Evolutionary conservation across 1,284 basidiomycete genomes (phyloP).

Genomic region (Ustilago vetiveriae): DNA sequence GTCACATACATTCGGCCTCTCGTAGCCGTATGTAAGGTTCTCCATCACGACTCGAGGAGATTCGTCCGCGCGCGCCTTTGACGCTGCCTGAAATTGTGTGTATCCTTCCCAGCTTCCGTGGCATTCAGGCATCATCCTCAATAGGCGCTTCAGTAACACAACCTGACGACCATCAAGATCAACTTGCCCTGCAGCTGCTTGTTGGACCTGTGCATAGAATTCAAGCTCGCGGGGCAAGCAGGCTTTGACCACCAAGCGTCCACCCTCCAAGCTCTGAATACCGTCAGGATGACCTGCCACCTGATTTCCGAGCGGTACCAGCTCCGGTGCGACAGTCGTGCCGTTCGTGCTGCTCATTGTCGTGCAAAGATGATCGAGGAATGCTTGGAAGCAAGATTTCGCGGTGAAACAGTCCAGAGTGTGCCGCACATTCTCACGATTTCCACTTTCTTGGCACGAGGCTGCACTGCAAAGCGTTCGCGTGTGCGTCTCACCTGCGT

Average conservation of each 20-base stretch:
- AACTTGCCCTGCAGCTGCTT: slow-evolving; percentile 65
- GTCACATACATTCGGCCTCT: slow-evolving; percentile 85
- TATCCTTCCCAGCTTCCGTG: slow-evolving; percentile 36
- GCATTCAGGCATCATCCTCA: slow-evolving; percentile 40
- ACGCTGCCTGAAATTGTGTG: not conserved
- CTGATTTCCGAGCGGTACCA: slow-evolving; percentile 73
- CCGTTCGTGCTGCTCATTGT: not conserved
- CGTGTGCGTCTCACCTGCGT: slow-evolving; percentile 13
- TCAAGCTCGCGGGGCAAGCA: slow-evolving; percentile 77
- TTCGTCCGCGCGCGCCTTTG: slow-evolving; percentile 44
- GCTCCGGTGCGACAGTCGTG: no score
- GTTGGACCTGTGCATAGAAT: slow-evolving; percentile 78
- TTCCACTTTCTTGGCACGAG: not conserved
- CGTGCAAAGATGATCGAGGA: not conserved
- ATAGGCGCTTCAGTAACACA: slow-evolving; percentile 19
- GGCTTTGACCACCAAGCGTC: slow-evolving; percentile 84
- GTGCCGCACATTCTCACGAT: no score
- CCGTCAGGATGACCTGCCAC: slow-evolving; percentile 85
- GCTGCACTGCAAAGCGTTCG: no score
- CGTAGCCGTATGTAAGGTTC: slow-evolving; percentile 80
- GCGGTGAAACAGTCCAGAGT: no score
- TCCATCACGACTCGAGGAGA: slow-evolving; percentile 78
- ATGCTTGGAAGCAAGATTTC: not conserved
- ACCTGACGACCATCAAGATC: not conserved
- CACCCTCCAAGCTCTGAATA: slow-evolving; percentile 78